phyloP scores from a whole-genome alignment of 257 asterid species.

The Gardenia jasminoides region DNA sequence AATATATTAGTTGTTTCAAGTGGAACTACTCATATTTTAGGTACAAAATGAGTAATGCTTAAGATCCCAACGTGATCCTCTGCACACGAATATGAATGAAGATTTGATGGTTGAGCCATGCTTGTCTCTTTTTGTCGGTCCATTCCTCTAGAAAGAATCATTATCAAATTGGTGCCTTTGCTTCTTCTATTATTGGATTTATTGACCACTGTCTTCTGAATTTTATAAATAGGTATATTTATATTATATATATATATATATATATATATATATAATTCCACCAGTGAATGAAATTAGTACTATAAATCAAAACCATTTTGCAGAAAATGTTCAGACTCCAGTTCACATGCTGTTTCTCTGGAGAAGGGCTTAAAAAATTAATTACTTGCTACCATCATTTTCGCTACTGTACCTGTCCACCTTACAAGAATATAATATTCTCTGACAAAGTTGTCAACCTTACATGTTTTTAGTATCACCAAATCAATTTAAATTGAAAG shows the following conservation, averaged over 20 bases:
- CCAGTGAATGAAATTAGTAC: not conserved
- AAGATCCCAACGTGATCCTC: not conserved
- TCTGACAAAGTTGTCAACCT: not conserved
- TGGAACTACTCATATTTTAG: not conserved
- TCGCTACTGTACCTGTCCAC: not conserved
- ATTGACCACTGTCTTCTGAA: not conserved
- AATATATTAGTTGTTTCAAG: not conserved
- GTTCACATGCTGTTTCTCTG: not conserved
- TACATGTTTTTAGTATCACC: not conserved
- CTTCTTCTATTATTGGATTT: not conserved
- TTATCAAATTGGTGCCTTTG: not conserved
- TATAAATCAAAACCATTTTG: not conserved
- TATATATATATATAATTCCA: not conserved
- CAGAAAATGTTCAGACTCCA: not conserved
- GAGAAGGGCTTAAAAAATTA: not conserved
- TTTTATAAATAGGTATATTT: not conserved
- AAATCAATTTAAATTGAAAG: not conserved
- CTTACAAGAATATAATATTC: not conserved
- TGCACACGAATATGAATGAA: not conserved
- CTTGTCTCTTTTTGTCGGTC: constrained; percentile 17
- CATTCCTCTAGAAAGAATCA: not conserved
- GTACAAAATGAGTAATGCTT: not conserved
- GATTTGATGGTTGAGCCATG: constrained; percentile 7
- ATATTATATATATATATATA: too few relatives aligned
- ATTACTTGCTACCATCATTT: not conserved